Base-by-base conservation (phyloP, 257 asterid species). In the Ajuga chamaepitys region DNA sequence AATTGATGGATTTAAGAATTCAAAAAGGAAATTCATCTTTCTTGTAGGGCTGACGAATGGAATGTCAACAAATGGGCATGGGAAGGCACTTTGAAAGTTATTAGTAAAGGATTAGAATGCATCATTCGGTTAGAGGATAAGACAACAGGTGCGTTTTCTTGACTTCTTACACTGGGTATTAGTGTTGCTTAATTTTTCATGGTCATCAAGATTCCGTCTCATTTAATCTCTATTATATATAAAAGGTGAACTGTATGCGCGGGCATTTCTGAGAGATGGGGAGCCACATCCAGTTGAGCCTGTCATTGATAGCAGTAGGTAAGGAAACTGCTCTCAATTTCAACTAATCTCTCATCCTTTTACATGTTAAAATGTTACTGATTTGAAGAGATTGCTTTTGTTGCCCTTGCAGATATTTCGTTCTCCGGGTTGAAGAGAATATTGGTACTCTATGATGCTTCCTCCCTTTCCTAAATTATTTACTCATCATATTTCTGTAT, bases 241-340 rank as follows among this genome's bases (percentile, higher is more conserved):
- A 68, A 42, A 47, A 94, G 99, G 99, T 69, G 99, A 94, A 74
- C 70, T 94, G 60, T 94, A 94, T 86, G 99, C 99, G 42, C 95
- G 92, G 65, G 95, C 99, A 30, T 94, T 90, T 86, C 68, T 94
- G 72, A 82, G 95, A 79, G 99, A 88, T 2, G 99, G 99, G 66
- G 98, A 94, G 68, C 98, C 89, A 26, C 98, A 94, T 75, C 99
- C 99, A 4, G 93, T 94, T 78, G 99, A 94, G 86, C 61, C 98
- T 73, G 99, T 94, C 68, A 88, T 90, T 68, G 99, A 94, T 74
- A 94, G 99, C 75, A 94, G 99, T 98, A 94, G 99, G 99, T 90
- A 34, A n/a, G 41, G 45, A 57, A 54, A 62, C 28, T 65, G 52
- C 17, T 67, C 14, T 11, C 52, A 67, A 25, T 45, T 8, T 8